phyloP scores from a whole-genome alignment of 768 basidiomycete species.

The Boletus subcaerulescens region DNA sequence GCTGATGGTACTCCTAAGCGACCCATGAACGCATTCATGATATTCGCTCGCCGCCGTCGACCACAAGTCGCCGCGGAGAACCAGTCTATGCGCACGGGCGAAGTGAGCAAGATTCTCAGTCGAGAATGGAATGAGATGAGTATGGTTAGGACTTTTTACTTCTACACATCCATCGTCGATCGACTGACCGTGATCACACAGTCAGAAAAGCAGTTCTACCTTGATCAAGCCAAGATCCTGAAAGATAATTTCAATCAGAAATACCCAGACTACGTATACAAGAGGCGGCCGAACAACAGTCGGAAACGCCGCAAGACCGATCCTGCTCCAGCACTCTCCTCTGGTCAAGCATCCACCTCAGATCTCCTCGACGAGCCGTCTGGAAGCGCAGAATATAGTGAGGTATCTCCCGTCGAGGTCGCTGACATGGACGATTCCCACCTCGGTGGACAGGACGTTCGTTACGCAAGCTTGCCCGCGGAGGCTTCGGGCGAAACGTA shows the following conservation, averaged over 20 bases:
- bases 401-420: conserved; percentile 39
- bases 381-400: conserved; percentile 32
- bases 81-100: conserved; percentile 86
- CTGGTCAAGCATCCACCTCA: conserved; percentile 28
- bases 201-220: conserved; percentile 84
- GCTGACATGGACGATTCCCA: conserved; percentile 23
- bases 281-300: conserved; percentile 83
- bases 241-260: conserved; percentile 84
- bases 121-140: conserved; percentile 85
- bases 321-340: conserved; percentile 24
- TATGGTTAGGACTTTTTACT: conserved; percentile 44
- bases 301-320: conserved; percentile 57
- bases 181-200: conserved; percentile 31
- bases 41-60: conserved; percentile 77
- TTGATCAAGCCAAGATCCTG: conserved; percentile 79
- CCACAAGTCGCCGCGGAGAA: conserved; percentile 86
- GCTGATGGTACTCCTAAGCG: conserved; percentile 86
- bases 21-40: conserved; percentile 95
- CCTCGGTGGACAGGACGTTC: conserved; percentile 14
- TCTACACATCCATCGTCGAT: not conserved
- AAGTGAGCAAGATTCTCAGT: conserved; percentile 84
- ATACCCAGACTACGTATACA: conserved; percentile 90
- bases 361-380: conserved; percentile 35
- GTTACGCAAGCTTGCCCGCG: conserved; percentile 20
- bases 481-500: conserved; percentile 19